Conservation (phyloP, 2,329 filamentous ascomycete genomes). For the Akanthomyces dipterigenus region DNA sequence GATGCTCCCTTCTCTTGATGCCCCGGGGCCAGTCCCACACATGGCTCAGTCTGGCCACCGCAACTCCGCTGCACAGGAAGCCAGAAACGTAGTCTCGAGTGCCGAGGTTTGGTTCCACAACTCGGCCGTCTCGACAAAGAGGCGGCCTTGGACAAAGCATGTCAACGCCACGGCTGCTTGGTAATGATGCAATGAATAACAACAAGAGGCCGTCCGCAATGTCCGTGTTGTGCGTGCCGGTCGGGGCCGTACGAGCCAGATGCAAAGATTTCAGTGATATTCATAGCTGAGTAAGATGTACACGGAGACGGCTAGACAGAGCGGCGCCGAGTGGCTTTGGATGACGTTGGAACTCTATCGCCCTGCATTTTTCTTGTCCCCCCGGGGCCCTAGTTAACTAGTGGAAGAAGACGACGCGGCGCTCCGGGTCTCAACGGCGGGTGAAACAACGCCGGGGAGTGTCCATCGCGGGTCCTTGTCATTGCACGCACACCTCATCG, state of each 20-base stretch:
- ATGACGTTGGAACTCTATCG: conserved; percentile 9
- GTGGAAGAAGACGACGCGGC: neutral
- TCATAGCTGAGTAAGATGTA: conserved; percentile 3
- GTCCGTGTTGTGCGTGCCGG: neutral
- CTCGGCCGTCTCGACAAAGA: neutral
- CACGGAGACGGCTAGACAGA: neutral
- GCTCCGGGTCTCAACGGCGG: neutral
- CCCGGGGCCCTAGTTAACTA: too few relatives aligned
- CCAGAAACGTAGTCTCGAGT: neutral
- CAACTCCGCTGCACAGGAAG: neutral
- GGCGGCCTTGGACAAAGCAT: neutral
- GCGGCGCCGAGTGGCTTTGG: neutral
- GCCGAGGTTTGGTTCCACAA: conserved; percentile 3
- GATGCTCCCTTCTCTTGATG: neutral
- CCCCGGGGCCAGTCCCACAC: too few relatives aligned
- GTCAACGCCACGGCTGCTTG: neutral
- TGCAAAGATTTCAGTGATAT: neutral
- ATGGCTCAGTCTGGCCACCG: neutral
- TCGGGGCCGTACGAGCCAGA: neutral
- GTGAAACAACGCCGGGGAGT: neutral
- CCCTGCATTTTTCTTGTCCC: neutral
- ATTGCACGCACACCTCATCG: neutral
- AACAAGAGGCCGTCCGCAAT: neutral
- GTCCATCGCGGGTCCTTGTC: neutral
- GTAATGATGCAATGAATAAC: neutral